Conservation (phyloP, 257 asterid genomes). For the Solanum virginianum region DNA sequence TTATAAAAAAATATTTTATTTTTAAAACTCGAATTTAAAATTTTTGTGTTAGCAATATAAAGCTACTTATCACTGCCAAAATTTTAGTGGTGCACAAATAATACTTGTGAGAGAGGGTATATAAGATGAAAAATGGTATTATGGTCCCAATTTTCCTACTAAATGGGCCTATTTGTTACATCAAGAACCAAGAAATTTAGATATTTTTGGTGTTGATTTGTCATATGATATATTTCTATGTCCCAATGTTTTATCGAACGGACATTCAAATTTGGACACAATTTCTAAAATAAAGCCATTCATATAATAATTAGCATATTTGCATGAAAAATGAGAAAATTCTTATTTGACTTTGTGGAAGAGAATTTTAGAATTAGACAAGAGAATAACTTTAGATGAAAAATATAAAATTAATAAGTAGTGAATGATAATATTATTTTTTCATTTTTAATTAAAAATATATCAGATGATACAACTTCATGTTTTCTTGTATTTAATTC, state of each 20-base stretch:
- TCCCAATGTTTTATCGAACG: neutral
- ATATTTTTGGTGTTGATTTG: neutral
- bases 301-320: neutral
- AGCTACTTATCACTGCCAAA: too few relatives aligned
- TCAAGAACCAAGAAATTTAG: too few relatives aligned
- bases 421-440: neutral
- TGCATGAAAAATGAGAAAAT: neutral
- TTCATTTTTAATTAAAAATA: neutral
- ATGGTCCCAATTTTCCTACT: too few relatives aligned
- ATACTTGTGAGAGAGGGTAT: neutral
- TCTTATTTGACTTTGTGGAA: neutral
- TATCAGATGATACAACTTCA: neutral
- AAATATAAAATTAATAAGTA: too few relatives aligned
- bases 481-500: neutral
- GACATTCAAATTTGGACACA: neutral
- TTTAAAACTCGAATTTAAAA: too few relatives aligned
- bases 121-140: neutral
- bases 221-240: neutral
- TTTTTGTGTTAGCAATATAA: too few relatives aligned
- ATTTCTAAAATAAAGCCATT: neutral
- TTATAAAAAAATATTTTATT: too few relatives aligned
- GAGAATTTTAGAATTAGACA: neutral
- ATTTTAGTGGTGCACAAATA: neutral
- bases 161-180: too few relatives aligned
- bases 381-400: neutral